These are phyloP conservation scores for Comarum palustre DNA, from an alignment of 306 rosid species.

Conservation along the genomic window DNA sequence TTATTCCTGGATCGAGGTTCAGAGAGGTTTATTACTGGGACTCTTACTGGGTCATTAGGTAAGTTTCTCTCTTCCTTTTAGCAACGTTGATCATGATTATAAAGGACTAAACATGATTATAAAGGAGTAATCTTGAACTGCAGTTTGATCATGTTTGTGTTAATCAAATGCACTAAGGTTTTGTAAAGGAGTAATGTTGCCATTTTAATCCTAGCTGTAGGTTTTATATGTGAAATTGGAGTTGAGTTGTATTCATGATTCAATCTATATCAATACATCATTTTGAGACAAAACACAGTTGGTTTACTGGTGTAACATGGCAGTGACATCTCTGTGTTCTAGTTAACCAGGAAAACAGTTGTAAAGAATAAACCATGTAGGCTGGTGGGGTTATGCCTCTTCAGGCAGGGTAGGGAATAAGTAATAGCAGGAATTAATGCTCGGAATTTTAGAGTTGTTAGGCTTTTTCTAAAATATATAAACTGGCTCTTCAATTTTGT, in stretches of 20 bases:
- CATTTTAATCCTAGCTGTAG: neutral
- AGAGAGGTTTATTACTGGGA: slow-evolving; percentile 94
- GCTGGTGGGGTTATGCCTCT: neutral
- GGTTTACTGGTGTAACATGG: neutral
- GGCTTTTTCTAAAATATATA: neutral
- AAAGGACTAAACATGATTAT: neutral
- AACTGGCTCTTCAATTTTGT: neutral
- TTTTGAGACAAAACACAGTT: neutral
- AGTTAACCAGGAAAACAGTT: neutral
- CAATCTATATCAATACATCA: neutral
- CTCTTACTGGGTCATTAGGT: slow-evolving; percentile 91
- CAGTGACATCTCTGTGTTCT: neutral
- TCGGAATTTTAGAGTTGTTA: neutral
- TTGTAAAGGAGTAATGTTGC: neutral
- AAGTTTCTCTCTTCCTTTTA: neutral
- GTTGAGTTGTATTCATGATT: neutral
- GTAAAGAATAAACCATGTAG: neutral
- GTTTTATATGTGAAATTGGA: neutral
- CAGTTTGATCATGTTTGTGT: neutral
- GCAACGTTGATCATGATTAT: neutral
- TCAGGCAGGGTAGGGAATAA: neutral
- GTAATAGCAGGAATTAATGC: neutral
- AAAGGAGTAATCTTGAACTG: neutral
- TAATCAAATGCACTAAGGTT: neutral
- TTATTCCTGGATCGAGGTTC: slow-evolving; percentile 81